Conservation (phyloP, 495 filamentous ascomycete species). For the Penicillium herquei region DNA sequence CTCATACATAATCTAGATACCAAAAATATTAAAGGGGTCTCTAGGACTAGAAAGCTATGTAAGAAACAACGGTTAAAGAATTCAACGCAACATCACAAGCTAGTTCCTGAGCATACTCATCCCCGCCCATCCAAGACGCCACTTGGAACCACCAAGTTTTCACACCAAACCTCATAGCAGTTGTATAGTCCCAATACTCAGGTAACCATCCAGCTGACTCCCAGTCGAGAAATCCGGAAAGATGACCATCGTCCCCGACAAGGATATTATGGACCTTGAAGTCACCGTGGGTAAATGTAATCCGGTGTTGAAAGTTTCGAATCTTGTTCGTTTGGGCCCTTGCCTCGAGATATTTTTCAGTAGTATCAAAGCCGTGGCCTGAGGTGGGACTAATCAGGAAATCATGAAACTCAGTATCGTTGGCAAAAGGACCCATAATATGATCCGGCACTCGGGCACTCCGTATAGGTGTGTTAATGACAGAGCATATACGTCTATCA, state of each 20-base stretch:
- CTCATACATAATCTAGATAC: too few relatives aligned
- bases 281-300: slow-evolving; percentile 50
- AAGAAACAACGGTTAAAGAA: slow-evolving; percentile 27
- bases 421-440: too few relatives aligned
- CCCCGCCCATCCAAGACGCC: slow-evolving; percentile 24
- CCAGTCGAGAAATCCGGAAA: slow-evolving; percentile 54
- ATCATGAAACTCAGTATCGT: too few relatives aligned
- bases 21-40: too few relatives aligned
- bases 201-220: slow-evolving; percentile 53
- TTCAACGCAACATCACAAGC: slow-evolving; percentile 25
- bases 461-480: too few relatives aligned
- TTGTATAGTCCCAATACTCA: slow-evolving; percentile 55
- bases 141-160: slow-evolving; percentile 30
- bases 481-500: too few relatives aligned
- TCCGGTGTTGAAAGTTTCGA: slow-evolving; percentile 12
- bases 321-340: slow-evolving; percentile 13
- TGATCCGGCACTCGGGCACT: too few relatives aligned
- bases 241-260: slow-evolving; percentile 33
- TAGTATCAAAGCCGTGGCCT: too few relatives aligned
- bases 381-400: too few relatives aligned
- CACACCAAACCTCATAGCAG: slow-evolving; percentile 25
- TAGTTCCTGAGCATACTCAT: slow-evolving; percentile 22
- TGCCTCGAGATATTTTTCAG: too few relatives aligned
- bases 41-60: not conserved
- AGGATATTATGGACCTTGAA: slow-evolving; percentile 50